Conservation (phyloP, 768 basidiomycete genomes). For the Russula earlei region DNA sequence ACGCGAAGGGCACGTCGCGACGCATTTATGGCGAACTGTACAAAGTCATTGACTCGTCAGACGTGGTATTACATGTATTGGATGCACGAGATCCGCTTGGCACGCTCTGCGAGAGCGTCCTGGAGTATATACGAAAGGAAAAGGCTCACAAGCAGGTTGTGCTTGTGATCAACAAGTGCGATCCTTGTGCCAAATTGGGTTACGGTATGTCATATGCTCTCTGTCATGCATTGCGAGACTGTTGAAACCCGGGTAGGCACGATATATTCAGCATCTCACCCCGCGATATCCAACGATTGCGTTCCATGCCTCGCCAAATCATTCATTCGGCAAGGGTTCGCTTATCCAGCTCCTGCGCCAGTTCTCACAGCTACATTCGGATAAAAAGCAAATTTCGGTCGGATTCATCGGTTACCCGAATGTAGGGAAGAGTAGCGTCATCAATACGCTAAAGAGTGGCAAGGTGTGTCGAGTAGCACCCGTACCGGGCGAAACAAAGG, state of each 20-base stretch:
- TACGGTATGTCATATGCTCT: constrained; percentile 55
- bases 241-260: constrained; percentile 45
- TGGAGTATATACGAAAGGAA: constrained; percentile 91
- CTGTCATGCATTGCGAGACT: not conserved
- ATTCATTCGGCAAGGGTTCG: constrained; percentile 98
- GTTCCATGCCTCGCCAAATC: constrained; percentile 97
- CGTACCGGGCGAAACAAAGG: constrained; percentile 94
- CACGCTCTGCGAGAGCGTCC: constrained; percentile 87
- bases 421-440: constrained; percentile 94
- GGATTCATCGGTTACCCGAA: constrained; percentile 98
- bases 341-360: constrained; percentile 95
- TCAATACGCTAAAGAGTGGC: constrained; percentile 96
- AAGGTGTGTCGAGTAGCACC: constrained; percentile 97
- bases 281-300: constrained; percentile 94
- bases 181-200: constrained; percentile 98
- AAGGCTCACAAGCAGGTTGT: constrained; percentile 97
- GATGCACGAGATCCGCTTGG: constrained; percentile 95
- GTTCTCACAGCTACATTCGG: constrained; percentile 92
- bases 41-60: constrained; percentile 98
- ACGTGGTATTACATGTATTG: constrained; percentile 89
- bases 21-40: constrained; percentile 97
- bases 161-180: constrained; percentile 95
- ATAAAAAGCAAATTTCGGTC: constrained; percentile 99
- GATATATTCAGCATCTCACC: constrained; percentile 92
- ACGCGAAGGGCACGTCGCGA: constrained; percentile 88